Percentiles rank a stretch among this genome's conserved stretches.
These are phyloP conservation scores for Microcyclospora tardicrescens DNA, from an alignment of 2,329 filamentous ascomycete genomes.

Conservation along the genomic window DNA sequence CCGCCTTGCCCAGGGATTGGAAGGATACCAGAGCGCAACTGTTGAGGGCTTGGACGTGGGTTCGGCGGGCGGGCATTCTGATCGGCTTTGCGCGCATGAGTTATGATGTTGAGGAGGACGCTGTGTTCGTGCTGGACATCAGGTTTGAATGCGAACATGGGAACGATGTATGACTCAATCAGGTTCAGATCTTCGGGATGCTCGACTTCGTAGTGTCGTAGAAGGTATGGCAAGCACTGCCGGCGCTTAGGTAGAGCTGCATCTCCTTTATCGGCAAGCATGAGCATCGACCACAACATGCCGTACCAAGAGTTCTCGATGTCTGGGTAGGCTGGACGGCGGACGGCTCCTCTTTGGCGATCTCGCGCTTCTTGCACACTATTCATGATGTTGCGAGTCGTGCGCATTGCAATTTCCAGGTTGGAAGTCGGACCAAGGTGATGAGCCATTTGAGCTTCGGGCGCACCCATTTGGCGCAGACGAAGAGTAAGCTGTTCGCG, in stretches of 20 bases:
- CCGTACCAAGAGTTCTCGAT: constrained; percentile 54
- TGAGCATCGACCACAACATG: constrained; percentile 54
- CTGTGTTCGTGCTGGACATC: constrained; percentile 39
- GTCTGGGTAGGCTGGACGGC: constrained; percentile 30
- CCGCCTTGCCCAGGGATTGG: constrained; percentile 2
- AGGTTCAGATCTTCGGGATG: constrained; percentile 62
- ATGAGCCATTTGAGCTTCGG: constrained; percentile 26
- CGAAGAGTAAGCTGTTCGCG: constrained; percentile 47
- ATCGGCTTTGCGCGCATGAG: constrained; percentile 44
- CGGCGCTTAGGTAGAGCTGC: constrained; percentile 29
- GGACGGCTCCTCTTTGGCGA: constrained; percentile 7
- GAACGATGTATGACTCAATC: constrained; percentile 53
- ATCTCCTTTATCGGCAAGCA: constrained; percentile 23
- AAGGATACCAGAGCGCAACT: constrained; percentile 9
- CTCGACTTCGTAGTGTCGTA: constrained; percentile 49
- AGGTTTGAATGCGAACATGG: constrained; percentile 36
- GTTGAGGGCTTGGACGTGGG: neutral
- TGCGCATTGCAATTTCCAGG: constrained; percentile 58
- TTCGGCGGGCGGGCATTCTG: constrained; percentile 36
- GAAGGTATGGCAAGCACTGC: constrained; percentile 51
- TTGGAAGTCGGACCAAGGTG: constrained; percentile 54
- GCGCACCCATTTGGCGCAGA: constrained; percentile 33
- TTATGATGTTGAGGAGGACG: constrained; percentile 40
- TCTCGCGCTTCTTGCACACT: constrained; percentile 45
- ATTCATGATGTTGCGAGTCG: constrained; percentile 67